Evolutionary conservation across 257 asterid genomes (phyloP), one percentile per base, ranked within the genome.

Genomic region (Salvia miltiorrhiza): DNA sequence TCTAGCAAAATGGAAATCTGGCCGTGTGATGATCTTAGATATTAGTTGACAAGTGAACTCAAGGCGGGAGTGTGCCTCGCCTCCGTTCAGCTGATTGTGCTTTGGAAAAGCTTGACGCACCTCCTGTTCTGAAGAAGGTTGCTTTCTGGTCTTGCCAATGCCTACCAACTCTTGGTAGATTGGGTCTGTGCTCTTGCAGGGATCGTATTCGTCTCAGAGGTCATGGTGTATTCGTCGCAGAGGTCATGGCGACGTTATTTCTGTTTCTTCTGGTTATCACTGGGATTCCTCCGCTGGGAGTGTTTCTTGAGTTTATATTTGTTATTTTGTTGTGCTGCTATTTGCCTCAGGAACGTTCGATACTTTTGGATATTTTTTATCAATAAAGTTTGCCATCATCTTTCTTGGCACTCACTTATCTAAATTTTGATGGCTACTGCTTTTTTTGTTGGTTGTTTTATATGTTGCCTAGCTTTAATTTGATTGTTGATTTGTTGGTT

Each of bases 311-410:
- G 2, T 44, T 21, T 37, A 14, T 62, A 16, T 52, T 57, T 52
- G 65, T 37, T 37, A 3, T 54, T 63, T 32, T 33, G 20, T 30
- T 7, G 26, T 30, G 7, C 45, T 64, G 58, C 47, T 63, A 12
- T 57, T 52, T 37, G 63, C 40, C 63, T 45, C 61, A 55, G 52
- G 65, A 20, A 26, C 21, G 19, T 9, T 48, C 28, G 0, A 14
- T 41, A 13, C 45, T 65, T n/a, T 40, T 9, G 54, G 21, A 9
- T 0, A 7, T 1, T 37, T n/a, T 13, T 21, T 48, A 57, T 66
- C 17, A 74, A 74, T 41, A 74, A 58, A 74, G 52, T 41, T 24
- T 58, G 57, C 53, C 30, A 5, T 35, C 10, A 8, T 47, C 43
- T 68, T 19, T 73, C 41, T 13, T 41, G 32, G 52, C 47, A 55